Evolutionary conservation across 352 stramenopile genomes (phyloP), one percentile per base, ranked within the genome.

Genomic region (Thalassiosira mediterranea): DNA sequence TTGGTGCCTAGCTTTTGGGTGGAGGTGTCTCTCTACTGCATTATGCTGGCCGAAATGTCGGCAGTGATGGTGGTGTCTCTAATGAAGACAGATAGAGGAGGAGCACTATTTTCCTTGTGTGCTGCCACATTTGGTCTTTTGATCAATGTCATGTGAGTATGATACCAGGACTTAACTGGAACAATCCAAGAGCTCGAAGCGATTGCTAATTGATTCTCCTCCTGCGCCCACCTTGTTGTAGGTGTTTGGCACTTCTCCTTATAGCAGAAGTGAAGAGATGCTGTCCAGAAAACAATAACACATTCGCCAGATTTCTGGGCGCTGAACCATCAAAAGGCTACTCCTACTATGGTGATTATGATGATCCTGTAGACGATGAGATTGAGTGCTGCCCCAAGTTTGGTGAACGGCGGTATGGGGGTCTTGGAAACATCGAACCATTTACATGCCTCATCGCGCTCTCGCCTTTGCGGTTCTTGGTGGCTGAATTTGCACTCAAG

Each of bases 371-470:
- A 32, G 44, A 10, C 7, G 15, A 38, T 23, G 25, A 62, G 31
- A 21, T 28, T 13, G 31, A 49, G 0, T 81, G 64, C 32, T 92
- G 87, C 57, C 48, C 51, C 49, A 5, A 29, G 26, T 93, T 89
- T 74, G 87, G 87, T 19, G 46, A 5, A 7, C 54, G 87, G 11
- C 71, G 58, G 1, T 88, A 84, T 64, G 78, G 83, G 66, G 87
- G 87, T 17, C 40, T 90, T 47, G 88, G 88, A 26, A 78, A 52
- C 2, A 88, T 93, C 49, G 88, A 93, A 65, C 85, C 84, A 15
- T 91, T 79, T 32, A 89, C 79, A 11, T 71, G 60, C 28, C 47
- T 93, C 0, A 87, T 93, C 63, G 73, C 44, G 4, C 70, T 91
- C 17, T 68, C 75, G n/a, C 42, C 88, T n/a, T 52, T 91, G 19